These are phyloP conservation scores for Boeremia lycopersici DNA, from an alignment of 2,329 filamentous ascomycete genomes.

Conservation along the genomic window DNA sequence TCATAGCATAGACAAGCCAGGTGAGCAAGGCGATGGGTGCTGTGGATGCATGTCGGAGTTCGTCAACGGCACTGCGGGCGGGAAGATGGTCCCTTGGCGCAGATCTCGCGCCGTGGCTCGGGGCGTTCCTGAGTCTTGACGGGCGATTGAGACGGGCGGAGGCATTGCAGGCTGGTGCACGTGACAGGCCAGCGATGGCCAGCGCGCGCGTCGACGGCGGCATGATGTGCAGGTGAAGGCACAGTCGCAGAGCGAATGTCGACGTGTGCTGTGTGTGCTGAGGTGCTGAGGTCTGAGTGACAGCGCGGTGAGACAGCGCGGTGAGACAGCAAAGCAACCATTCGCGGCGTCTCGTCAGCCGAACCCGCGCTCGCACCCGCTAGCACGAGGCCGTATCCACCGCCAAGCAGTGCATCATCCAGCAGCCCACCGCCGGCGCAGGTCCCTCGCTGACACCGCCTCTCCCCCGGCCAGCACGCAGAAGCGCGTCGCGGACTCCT, in stretches of 20 bases:
- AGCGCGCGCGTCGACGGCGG: too few relatives aligned
- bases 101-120: slow-evolving; percentile 7
- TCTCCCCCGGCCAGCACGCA: background rate
- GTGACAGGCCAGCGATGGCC: too few relatives aligned
- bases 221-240: background rate
- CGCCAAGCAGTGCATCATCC: slow-evolving; percentile 8
- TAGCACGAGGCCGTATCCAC: slow-evolving; percentile 15
- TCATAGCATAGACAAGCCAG: background rate
- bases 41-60: background rate
- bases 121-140: slow-evolving; percentile 9
- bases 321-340: slow-evolving; percentile 9
- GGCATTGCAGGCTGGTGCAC: background rate
- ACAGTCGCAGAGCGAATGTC: background rate
- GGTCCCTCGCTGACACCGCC: background rate
- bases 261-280: background rate
- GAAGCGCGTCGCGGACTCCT: slow-evolving; percentile 12
- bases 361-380: slow-evolving; percentile 5
- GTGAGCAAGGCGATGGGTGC: background rate
- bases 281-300: too few relatives aligned
- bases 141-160: background rate
- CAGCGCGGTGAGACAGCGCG: slow-evolving; percentile 7
- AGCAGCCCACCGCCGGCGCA: background rate
- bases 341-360: slow-evolving; percentile 3
- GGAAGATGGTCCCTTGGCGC: slow-evolving; percentile 9
- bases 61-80: slow-evolving; percentile 3